Percentiles rank a stretch among this genome's conserved stretches.
phyloP scores from a whole-genome alignment of 2,329 filamentous ascomycete genomes.

The Penicillium nordicum region DNA sequence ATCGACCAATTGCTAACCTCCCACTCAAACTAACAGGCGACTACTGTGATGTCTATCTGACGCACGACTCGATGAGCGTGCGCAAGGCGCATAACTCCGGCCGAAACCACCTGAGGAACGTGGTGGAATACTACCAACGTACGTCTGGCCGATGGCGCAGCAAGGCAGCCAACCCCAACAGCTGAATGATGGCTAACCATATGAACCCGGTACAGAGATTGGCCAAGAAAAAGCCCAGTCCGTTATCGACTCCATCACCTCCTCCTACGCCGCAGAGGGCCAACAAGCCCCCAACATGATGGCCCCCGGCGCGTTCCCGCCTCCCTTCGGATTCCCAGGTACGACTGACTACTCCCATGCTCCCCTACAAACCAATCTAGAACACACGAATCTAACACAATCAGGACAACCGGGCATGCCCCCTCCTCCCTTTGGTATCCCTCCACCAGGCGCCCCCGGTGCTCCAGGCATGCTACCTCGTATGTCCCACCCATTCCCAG shows the following conservation, averaged over 20 bases:
- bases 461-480: slow-evolving; percentile 50
- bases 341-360: slow-evolving; percentile 21
- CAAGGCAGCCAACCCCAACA: not conserved
- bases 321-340: slow-evolving; percentile 65
- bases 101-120: slow-evolving; percentile 93
- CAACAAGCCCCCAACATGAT: slow-evolving; percentile 79
- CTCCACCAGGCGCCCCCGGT: slow-evolving; percentile 41
- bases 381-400: not conserved
- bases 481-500: slow-evolving; percentile 40
- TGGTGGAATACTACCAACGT: slow-evolving; percentile 98
- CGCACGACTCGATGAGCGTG: slow-evolving; percentile 99
- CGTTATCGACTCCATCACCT: slow-evolving; percentile 97
- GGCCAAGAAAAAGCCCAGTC: slow-evolving; percentile 97
- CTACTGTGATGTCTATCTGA: slow-evolving; percentile 99
- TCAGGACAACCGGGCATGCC: slow-evolving; percentile 40
- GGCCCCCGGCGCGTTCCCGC: slow-evolving; percentile 47
- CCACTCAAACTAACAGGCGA: slow-evolving; percentile 55
- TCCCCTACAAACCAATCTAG: not conserved
- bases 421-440: slow-evolving; percentile 59
- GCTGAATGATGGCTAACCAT: not conserved
- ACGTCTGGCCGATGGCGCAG: slow-evolving; percentile 15
- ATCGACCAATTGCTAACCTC: slow-evolving; percentile 8
- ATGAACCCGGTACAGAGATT: slow-evolving; percentile 64
- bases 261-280: slow-evolving; percentile 90
- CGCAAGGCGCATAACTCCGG: slow-evolving; percentile 97